Evolutionary conservation across 148 eudicot species (phyloP).

Genomic region (Rhododendron simsii): DNA sequence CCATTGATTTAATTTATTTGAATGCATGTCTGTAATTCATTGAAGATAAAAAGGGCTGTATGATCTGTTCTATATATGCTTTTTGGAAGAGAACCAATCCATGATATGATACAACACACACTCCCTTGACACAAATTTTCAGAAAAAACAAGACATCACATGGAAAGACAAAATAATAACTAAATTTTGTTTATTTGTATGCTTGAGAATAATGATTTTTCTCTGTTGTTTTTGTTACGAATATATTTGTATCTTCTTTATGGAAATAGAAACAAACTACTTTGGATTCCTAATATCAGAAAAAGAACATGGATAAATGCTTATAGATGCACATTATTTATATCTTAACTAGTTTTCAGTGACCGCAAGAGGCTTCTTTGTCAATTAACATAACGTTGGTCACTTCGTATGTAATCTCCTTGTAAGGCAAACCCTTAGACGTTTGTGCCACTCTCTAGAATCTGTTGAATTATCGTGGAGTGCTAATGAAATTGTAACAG

Average conservation of each 20-base stretch:
- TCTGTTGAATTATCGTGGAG: neutral
- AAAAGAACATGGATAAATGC: neutral
- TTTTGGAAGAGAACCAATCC: no score
- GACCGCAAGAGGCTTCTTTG: neutral
- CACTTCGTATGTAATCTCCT: neutral
- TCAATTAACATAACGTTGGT: neutral
- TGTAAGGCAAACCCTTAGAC: neutral
- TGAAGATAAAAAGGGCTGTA: no score
- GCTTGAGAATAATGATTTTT: no score
- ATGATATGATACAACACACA: neutral
- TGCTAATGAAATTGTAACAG: neutral
- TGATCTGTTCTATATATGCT: no score
- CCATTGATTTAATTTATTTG: no score
- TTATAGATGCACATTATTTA: neutral
- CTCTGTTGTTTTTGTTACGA: neutral
- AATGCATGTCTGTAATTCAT: no score
- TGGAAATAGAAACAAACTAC: neutral
- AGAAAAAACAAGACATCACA: neutral
- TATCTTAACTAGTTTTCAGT: neutral
- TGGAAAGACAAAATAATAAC: neutral
- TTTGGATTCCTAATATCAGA: neutral
- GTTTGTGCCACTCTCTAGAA: neutral
- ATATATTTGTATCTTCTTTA: neutral
- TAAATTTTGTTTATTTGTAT: no score
- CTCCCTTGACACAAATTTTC: neutral